phyloP scores from a whole-genome alignment of 257 asterid species.

The Lycium ferocissimum region DNA sequence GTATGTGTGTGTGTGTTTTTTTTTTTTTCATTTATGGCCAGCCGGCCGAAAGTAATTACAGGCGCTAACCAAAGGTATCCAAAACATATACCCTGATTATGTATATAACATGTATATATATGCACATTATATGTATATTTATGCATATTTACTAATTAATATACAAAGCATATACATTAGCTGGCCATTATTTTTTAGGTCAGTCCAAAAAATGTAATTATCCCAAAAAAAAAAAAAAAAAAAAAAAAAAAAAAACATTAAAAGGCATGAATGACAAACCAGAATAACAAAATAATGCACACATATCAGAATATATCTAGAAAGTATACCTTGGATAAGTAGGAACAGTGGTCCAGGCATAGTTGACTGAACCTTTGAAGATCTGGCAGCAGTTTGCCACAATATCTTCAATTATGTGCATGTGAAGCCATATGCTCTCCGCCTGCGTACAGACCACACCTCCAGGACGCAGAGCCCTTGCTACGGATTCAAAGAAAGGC shows the following conservation, averaged over 20 bases:
- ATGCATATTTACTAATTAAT: too few species aligned
- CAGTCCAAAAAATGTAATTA: too few species aligned
- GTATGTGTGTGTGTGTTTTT: too few species aligned
- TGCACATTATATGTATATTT: too few species aligned
- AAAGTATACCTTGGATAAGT: slow-evolving; percentile 80
- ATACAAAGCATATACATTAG: too few species aligned
- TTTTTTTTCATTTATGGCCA: too few species aligned
- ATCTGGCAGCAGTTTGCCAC: slow-evolving; percentile 84
- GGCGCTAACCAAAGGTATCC: too few species aligned
- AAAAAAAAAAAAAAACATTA: neutral
- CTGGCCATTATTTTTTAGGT: too few species aligned
- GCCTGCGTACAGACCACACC: slow-evolving; percentile 97
- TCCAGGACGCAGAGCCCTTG: slow-evolving; percentile 92
- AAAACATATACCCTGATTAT: too few species aligned
- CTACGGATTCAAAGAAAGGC: slow-evolving; percentile 87
- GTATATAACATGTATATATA: too few species aligned
- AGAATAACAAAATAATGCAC: slow-evolving; percentile 8
- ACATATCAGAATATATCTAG: neutral
- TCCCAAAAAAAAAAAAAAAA: neutral
- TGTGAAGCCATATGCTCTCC: slow-evolving; percentile 99
- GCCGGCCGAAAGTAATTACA: too few species aligned
- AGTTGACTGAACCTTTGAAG: slow-evolving; percentile 91
- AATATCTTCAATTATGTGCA: slow-evolving; percentile 90
- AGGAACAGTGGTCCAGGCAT: slow-evolving; percentile 97
- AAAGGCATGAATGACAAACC: neutral